Percentiles rank a stretch among this genome's conserved stretches.
Evolutionary conservation across 2,329 filamentous ascomycete species (phyloP).

Genomic region (Penicillium sumatraense): DNA sequence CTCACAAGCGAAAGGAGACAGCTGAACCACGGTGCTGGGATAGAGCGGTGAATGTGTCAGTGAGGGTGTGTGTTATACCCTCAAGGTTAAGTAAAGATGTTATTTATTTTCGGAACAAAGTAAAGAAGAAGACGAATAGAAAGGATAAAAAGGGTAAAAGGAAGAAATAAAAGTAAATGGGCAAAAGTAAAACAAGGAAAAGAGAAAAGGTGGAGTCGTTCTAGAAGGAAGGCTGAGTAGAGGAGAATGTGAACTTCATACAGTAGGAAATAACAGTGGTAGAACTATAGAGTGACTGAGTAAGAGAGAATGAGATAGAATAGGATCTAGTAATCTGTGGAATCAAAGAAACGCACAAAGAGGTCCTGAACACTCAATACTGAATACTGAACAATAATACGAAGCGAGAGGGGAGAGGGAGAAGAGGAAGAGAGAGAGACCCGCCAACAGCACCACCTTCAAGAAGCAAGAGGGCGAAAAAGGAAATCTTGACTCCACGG

Average conservation of each 20-base stretch:
- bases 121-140: background rate
- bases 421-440: constrained; percentile 23
- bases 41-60: constrained; percentile 2
- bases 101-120: background rate
- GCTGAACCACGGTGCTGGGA: constrained; percentile 1
- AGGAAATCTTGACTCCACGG: constrained; percentile 20
- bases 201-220: too few relatives aligned
- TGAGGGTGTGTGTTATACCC: too few relatives aligned
- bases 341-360: constrained; percentile 14
- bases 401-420: constrained; percentile 9
- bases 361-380: too few relatives aligned
- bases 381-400: background rate
- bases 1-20: background rate
- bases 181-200: too few relatives aligned
- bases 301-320: background rate
- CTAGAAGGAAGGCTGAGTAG: too few relatives aligned
- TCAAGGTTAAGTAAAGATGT: too few relatives aligned
- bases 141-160: too few relatives aligned
- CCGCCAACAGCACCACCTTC: constrained; percentile 6
- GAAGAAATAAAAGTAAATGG: too few relatives aligned
- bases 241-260: too few relatives aligned
- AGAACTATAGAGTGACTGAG: too few relatives aligned
- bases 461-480: constrained; percentile 20
- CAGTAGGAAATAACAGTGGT: too few relatives aligned
- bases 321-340: background rate